A percentile compares a stretch with the other conserved stretches of the same genome.
These are phyloP conservation scores for Epichloe hybrida DNA, from an alignment of 2,329 filamentous ascomycete species.

Conservation along the genomic window DNA sequence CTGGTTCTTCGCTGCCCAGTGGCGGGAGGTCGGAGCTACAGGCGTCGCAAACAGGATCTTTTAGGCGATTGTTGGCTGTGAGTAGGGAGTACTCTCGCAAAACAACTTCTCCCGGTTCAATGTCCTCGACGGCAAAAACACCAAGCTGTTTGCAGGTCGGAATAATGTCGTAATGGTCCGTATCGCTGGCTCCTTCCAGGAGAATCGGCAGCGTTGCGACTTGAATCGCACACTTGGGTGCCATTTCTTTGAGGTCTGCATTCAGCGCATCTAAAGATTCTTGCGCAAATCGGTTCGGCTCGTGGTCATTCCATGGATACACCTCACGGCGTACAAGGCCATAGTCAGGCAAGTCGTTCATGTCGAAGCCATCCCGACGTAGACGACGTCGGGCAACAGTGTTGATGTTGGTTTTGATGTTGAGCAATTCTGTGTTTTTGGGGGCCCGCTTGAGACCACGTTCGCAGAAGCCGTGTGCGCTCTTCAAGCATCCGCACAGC, in stretches of 20 bases:
- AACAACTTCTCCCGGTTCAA: slow-evolving; percentile 61
- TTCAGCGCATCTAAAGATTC: slow-evolving; percentile 64
- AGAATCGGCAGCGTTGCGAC: slow-evolving; percentile 65
- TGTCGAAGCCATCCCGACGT: slow-evolving; percentile 31
- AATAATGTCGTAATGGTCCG: slow-evolving; percentile 34
- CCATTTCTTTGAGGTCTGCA: slow-evolving; percentile 49
- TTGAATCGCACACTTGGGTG: slow-evolving; percentile 70
- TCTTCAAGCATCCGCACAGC: slow-evolving; percentile 55
- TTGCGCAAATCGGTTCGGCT: slow-evolving; percentile 56
- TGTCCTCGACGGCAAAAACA: slow-evolving; percentile 75
- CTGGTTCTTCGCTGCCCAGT: slow-evolving; percentile 30
- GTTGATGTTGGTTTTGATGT: slow-evolving; percentile 39
- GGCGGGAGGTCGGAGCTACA: slow-evolving; percentile 64
- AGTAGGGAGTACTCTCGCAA: slow-evolving; percentile 74
- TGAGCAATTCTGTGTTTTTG: slow-evolving; percentile 39
- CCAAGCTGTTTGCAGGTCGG: slow-evolving; percentile 66
- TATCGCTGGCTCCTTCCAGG: slow-evolving; percentile 38
- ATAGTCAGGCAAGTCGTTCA: slow-evolving; percentile 50
- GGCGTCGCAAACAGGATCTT: slow-evolving; percentile 79
- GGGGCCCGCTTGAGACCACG: slow-evolving; percentile 45
- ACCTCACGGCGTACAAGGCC: slow-evolving; percentile 56
- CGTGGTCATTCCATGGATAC: slow-evolving; percentile 56
- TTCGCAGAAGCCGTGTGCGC: slow-evolving; percentile 51
- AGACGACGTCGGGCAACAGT: slow-evolving; percentile 36
- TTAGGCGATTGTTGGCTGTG: slow-evolving; percentile 77